Conservation (phyloP, 371 early-diverging fungal genomes). For the Catenaria anguillulae region DNA sequence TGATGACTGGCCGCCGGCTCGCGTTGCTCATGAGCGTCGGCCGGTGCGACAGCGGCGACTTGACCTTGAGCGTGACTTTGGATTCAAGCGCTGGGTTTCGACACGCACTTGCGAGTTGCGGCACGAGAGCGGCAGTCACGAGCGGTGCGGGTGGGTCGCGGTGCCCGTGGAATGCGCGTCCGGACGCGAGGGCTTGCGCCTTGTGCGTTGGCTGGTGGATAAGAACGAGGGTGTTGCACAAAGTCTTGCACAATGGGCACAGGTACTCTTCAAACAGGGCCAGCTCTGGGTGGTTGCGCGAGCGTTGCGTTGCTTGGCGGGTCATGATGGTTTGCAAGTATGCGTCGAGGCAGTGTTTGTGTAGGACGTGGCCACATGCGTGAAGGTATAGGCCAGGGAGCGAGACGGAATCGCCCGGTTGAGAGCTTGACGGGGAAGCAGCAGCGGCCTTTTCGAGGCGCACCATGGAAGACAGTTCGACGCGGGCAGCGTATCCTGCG, state of each 20-base stretch:
- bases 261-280: conserved; percentile 63
- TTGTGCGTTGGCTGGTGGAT: not conserved
- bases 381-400: conserved; percentile 47
- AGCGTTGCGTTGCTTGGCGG: conserved; percentile 59
- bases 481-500: not conserved
- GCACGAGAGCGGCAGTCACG: not conserved
- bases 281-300: conserved; percentile 76
- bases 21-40: too few relatives aligned
- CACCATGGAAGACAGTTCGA: not conserved
- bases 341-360: conserved; percentile 70
- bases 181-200: not conserved
- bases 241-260: conserved; percentile 86
- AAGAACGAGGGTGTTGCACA: conserved; percentile 55
- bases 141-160: not conserved
- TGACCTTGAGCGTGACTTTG: not conserved
- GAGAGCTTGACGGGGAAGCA: not conserved
- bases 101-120: not conserved
- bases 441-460: not conserved
- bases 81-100: not conserved
- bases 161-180: not conserved
- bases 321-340: conserved; percentile 63
- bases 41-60: too few relatives aligned
- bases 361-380: conserved; percentile 95
- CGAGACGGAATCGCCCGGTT: not conserved
- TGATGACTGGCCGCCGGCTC: too few relatives aligned